phyloP scores from a whole-genome alignment of 2,329 filamentous ascomycete genomes.

The Beauveria sp. region DNA sequence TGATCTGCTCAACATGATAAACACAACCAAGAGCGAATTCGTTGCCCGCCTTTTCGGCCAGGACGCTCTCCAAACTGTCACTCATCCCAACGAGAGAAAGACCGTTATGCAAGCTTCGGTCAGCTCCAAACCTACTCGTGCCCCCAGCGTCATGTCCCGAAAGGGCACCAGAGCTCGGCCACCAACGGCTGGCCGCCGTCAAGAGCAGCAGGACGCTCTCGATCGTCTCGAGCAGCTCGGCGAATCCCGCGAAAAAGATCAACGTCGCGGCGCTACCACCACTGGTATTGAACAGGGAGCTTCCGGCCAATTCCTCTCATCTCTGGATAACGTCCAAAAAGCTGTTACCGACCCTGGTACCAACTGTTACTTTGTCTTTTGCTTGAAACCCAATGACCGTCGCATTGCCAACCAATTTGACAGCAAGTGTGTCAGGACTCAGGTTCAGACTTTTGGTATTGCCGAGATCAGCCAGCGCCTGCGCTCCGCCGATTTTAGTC shows the following conservation, averaged over 20 bases:
- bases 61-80: constrained; percentile 82
- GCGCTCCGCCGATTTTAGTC: constrained; percentile 86
- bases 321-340: constrained; percentile 84
- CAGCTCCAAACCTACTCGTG: constrained; percentile 87
- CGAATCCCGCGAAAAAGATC: constrained; percentile 37
- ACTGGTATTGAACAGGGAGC: constrained; percentile 65
- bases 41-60: constrained; percentile 90
- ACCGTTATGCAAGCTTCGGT: constrained; percentile 95
- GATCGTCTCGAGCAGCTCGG: constrained; percentile 42
- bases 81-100: constrained; percentile 83
- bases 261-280: constrained; percentile 31
- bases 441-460: constrained; percentile 92
- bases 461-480: constrained; percentile 93
- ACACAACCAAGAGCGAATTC: constrained; percentile 80
- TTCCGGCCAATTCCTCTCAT: constrained; percentile 82
- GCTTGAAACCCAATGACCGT: constrained; percentile 92
- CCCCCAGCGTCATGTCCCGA: constrained; percentile 83
- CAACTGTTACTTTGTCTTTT: constrained; percentile 95
- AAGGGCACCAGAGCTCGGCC: constrained; percentile 47
- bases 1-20: constrained; percentile 90
- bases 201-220: constrained; percentile 33
- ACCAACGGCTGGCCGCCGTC: constrained; percentile 26
- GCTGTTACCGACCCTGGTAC: constrained; percentile 74
- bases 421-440: constrained; percentile 92
- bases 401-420: constrained; percentile 98